Evolutionary conservation across 139 green algal species (phyloP).

Genomic region (Diplosphaera chodatii): DNA sequence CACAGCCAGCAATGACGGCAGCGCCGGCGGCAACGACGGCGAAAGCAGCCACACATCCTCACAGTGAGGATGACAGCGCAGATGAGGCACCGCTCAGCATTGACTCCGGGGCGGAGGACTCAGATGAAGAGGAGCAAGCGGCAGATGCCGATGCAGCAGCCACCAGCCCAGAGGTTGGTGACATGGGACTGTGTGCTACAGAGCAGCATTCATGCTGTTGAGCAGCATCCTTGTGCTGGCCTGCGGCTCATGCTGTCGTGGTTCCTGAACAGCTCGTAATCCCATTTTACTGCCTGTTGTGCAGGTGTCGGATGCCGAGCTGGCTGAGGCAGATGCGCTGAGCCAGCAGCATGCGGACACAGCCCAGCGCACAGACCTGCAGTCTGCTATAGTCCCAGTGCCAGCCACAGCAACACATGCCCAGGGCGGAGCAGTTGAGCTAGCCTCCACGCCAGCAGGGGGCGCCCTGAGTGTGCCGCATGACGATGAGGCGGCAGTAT

Average conservation of each 20-base stretch:
- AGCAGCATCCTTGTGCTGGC: too few species aligned
- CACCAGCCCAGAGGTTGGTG: conserved; percentile 5
- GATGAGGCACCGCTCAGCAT: conserved; percentile 8
- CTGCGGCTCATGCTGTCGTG: too few species aligned
- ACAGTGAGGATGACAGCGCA: background rate
- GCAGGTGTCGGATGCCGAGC: conserved; percentile 15
- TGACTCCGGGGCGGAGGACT: conserved; percentile 6
- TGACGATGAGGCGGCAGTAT: conserved; percentile 67
- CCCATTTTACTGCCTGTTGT: background rate
- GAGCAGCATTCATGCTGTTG: too few species aligned
- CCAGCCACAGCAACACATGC: background rate
- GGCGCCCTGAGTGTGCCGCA: conserved; percentile 47
- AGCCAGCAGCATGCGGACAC: conserved; percentile 3
- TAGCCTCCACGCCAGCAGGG: conserved; percentile 28
- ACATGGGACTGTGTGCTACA: too few species aligned
- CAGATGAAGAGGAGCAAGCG: conserved; percentile 12
- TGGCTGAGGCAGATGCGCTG: background rate
- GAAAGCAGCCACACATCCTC: too few species aligned
- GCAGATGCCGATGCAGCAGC: conserved; percentile 17
- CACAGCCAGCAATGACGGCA: background rate
- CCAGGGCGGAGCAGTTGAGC: conserved; percentile 1
- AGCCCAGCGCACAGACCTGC: too few species aligned
- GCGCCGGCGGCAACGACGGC: background rate
- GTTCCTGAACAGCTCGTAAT: too few species aligned
- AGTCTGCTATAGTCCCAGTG: background rate